phyloP scores from a whole-genome alignment of 345 rosid species.

The Eucalyptus caleyi region DNA sequence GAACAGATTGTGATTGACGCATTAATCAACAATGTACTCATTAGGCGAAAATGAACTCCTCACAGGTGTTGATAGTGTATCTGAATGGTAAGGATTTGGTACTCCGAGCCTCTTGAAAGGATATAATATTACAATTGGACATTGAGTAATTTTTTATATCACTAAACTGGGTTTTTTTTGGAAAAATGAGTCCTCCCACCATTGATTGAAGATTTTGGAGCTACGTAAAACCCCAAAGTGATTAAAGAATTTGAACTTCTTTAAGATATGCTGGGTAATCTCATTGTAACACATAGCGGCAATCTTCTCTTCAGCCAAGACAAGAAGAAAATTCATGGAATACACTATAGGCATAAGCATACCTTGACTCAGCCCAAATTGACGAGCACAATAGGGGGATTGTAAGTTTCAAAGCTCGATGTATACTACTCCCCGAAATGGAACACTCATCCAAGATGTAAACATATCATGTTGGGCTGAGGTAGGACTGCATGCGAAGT shows the following conservation, averaged over 20 bases:
- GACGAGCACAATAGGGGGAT: background rate
- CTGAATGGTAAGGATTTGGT: background rate
- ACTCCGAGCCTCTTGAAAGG: background rate
- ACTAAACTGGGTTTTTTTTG: background rate
- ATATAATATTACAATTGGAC: background rate
- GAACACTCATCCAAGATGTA: no score
- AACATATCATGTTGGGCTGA: no score
- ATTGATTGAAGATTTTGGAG: background rate
- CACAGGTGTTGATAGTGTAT: background rate
- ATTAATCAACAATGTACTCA: background rate
- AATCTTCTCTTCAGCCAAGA: background rate
- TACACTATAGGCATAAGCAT: background rate
- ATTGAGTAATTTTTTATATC: background rate
- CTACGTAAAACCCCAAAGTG: background rate
- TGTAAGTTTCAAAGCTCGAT: background rate
- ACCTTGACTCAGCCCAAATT: background rate
- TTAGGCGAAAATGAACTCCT: background rate
- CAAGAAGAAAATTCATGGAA: background rate
- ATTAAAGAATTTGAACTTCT: background rate
- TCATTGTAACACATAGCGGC: background rate
- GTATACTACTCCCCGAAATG: background rate
- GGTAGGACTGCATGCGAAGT: no score
- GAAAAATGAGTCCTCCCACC: background rate
- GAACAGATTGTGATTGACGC: background rate
- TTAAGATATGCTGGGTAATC: background rate